These are phyloP conservation scores for Kuraishia cidri DNA, from an alignment of 805 yeast genomes.

Conservation along the genomic window DNA sequence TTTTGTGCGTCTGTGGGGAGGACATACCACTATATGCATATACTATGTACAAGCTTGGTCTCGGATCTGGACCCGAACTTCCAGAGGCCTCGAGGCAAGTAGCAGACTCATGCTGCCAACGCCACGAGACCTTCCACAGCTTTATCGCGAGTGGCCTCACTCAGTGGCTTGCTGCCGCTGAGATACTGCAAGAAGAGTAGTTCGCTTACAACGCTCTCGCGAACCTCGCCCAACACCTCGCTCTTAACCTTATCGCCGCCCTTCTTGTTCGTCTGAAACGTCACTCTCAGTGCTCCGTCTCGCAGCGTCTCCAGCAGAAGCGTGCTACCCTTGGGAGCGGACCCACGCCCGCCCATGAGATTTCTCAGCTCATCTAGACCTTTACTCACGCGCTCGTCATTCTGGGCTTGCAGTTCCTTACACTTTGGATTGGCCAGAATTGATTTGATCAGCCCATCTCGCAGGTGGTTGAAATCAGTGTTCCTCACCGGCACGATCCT, in stretches of 20 bases:
- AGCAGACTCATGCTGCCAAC: no score
- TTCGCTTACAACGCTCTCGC: constrained; percentile 53
- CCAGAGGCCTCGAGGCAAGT: no score
- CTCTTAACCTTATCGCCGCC: constrained; percentile 17
- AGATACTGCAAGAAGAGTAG: constrained; percentile 71
- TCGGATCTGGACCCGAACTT: no score
- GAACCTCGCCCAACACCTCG: constrained; percentile 45
- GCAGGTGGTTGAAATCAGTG: constrained; percentile 83
- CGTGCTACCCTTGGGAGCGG: constrained; percentile 69
- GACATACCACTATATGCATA: no score
- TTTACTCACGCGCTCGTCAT: constrained; percentile 13
- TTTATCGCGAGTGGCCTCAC: constrained; percentile 40
- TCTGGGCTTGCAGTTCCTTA: constrained; percentile 33
- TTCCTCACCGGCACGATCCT: constrained; percentile 82
- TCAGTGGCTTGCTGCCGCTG: constrained; percentile 58
- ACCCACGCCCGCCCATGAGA: constrained; percentile 53
- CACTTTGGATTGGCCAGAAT: constrained; percentile 59
- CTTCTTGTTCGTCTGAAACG: constrained; percentile 28
- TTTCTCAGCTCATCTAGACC: constrained; percentile 64
- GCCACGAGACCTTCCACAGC: constrained; percentile 26
- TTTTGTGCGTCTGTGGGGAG: no score
- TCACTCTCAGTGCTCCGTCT: constrained; percentile 36
- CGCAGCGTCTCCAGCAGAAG: constrained; percentile 46
- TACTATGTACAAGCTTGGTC: no score
- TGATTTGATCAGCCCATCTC: constrained; percentile 84